Conservation (phyloP, 2,329 filamentous ascomycete species). For the Rhinocladiella similis region DNA sequence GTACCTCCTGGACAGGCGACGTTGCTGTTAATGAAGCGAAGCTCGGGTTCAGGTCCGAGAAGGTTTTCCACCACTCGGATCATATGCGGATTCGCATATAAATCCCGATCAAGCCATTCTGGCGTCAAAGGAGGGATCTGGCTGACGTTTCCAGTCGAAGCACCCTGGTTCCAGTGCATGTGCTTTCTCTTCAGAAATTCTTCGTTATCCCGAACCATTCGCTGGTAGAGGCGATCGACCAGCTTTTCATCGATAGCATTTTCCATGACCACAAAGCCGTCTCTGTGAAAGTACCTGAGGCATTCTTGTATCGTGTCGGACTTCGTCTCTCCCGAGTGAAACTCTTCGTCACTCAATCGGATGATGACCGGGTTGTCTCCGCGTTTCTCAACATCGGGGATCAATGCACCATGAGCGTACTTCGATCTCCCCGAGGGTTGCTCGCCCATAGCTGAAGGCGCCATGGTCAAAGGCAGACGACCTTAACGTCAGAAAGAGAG, state of each 20-base stretch:
- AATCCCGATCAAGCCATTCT: slow-evolving; percentile 37
- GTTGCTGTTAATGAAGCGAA: slow-evolving; percentile 42
- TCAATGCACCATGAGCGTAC: slow-evolving; percentile 13
- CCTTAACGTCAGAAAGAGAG: no score
- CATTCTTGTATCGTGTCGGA: slow-evolving; percentile 16
- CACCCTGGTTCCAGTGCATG: slow-evolving; percentile 32
- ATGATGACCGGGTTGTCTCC: slow-evolving; percentile 20
- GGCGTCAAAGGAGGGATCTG: slow-evolving; percentile 38
- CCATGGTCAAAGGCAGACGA: slow-evolving; percentile 8
- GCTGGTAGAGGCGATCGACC: slow-evolving; percentile 50
- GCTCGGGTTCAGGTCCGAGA: slow-evolving; percentile 38
- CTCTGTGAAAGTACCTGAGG: slow-evolving; percentile 32
- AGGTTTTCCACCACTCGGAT: slow-evolving; percentile 34
- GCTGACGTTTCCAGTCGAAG: slow-evolving; percentile 40
- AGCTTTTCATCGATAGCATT: slow-evolving; percentile 36
- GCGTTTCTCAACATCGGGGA: slow-evolving; percentile 15
- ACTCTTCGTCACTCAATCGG: slow-evolving; percentile 14
- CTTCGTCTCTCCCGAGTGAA: slow-evolving; percentile 13
- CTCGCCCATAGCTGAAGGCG: slow-evolving; percentile 9
- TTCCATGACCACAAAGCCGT: slow-evolving; percentile 39
- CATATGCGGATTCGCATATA: slow-evolving; percentile 41
- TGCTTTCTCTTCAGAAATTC: slow-evolving; percentile 32
- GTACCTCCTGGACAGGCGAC: slow-evolving; percentile 39
- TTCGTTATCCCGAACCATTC: slow-evolving; percentile 51
- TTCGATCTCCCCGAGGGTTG: neutral